A percentile compares a stretch with the other conserved stretches of the same genome.
phyloP scores from a whole-genome alignment of 352 stramenopile species.

The Pythium grandisporangium region DNA sequence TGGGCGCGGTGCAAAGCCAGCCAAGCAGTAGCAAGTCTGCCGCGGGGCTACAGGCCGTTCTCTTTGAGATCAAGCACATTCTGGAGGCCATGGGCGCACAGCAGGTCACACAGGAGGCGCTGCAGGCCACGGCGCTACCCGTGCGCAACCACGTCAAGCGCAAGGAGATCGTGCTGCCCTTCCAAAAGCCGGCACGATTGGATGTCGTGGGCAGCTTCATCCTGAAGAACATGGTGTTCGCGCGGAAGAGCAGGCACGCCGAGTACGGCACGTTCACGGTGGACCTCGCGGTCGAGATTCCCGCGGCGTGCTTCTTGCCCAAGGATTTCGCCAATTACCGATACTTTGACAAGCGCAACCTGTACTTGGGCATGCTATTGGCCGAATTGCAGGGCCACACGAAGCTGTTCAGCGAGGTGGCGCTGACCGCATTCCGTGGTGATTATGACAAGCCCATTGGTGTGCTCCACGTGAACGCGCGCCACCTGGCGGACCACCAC shows the following conservation, averaged over 20 bases:
- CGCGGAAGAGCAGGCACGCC: conserved; percentile 27
- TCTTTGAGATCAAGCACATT: conserved; percentile 79
- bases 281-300: conserved; percentile 82
- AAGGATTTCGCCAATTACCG: conserved; percentile 88
- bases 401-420: conserved; percentile 41
- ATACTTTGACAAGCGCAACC: conserved; percentile 84
- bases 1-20: conserved; percentile 55
- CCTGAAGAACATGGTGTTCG: conserved; percentile 69
- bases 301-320: conserved; percentile 63
- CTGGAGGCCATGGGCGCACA: conserved; percentile 50
- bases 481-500: conserved; percentile 25
- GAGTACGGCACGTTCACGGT: conserved; percentile 58
- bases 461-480: conserved; percentile 31
- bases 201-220: conserved; percentile 87
- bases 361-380: conserved; percentile 78
- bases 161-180: conserved; percentile 83
- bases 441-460: conserved; percentile 74
- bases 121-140: conserved; percentile 42
- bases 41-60: conserved; percentile 44
- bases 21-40: conserved; percentile 35
- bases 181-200: conserved; percentile 58
- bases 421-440: conserved; percentile 59
- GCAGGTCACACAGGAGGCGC: conserved; percentile 65
- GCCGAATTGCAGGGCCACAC: conserved; percentile 32
- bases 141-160: conserved; percentile 70